These are phyloP conservation scores for Chrysopogon serrulatus DNA, from an alignment of 176 grass and related monocot species.

Conservation along the genomic window DNA sequence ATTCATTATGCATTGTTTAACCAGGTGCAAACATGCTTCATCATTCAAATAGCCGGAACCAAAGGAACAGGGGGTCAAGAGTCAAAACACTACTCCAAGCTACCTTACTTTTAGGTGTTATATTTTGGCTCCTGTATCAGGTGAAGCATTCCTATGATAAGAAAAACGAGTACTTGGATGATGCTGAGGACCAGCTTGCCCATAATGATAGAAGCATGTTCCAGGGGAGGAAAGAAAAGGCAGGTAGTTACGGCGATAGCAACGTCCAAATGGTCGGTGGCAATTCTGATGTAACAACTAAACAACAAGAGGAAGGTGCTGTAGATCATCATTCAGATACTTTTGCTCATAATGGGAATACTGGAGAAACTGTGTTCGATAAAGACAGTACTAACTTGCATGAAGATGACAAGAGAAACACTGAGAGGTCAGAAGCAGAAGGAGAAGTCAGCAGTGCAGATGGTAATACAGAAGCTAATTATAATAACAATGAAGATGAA, in stretches of 20 bases:
- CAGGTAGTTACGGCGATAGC: conserved; percentile 25
- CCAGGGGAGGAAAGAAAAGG: conserved; percentile 52
- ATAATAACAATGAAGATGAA: conserved; percentile 18
- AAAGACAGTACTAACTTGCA: conserved; percentile 39
- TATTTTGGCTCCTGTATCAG: conserved; percentile 61
- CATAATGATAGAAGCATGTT: conserved; percentile 46
- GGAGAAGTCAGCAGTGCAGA: conserved; percentile 17
- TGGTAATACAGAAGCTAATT: conserved; percentile 31
- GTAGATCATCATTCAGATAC: conserved; percentile 11
- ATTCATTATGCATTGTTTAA: neutral
- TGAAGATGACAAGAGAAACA: conserved; percentile 28
- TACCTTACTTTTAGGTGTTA: conserved; percentile 45
- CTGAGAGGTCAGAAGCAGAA: conserved; percentile 30
- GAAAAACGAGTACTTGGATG: conserved; percentile 53
- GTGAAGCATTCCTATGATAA: conserved; percentile 56
- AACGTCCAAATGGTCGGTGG: neutral
- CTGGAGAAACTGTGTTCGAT: conserved; percentile 37
- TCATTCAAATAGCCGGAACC: conserved; percentile 51
- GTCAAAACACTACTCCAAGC: conserved; percentile 57
- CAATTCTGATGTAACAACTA: conserved; percentile 24
- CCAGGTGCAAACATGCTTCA: conserved; percentile 52
- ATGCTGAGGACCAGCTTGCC: conserved; percentile 32
- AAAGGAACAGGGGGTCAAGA: conserved; percentile 60
- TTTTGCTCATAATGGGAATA: conserved; percentile 27
- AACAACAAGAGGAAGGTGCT: conserved; percentile 44